These are phyloP conservation scores for Hyaloscypha hepaticicola DNA, from an alignment of 495 filamentous ascomycete genomes.

Conservation along the genomic window DNA sequence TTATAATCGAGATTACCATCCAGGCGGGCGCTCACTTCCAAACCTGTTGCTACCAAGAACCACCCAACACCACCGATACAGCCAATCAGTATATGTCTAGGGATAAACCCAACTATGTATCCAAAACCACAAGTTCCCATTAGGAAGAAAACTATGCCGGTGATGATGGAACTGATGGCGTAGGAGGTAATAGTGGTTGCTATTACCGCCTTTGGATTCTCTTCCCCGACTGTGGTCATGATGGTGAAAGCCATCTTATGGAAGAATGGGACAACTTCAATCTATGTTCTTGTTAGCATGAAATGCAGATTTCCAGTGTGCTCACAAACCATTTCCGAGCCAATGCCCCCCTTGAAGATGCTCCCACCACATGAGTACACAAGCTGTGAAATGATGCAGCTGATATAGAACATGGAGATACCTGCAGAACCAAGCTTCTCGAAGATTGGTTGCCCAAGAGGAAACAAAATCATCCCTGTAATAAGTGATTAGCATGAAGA, in stretches of 20 bases:
- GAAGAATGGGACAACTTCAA: slow-evolving; percentile 96
- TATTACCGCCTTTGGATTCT: slow-evolving; percentile 79
- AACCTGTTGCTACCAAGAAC: slow-evolving; percentile 85
- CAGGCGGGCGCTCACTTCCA: slow-evolving; percentile 91
- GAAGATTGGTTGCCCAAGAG: slow-evolving; percentile 82
- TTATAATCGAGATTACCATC: slow-evolving; percentile 81
- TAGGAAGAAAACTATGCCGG: slow-evolving; percentile 84
- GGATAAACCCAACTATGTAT: slow-evolving; percentile 93
- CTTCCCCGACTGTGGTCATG: slow-evolving; percentile 70
- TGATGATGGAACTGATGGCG: slow-evolving; percentile 86
- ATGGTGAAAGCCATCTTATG: slow-evolving; percentile 96
- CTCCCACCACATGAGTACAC: slow-evolving; percentile 86
- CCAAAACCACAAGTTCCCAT: slow-evolving; percentile 86
- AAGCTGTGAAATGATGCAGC: slow-evolving; percentile 90
- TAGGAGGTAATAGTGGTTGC: slow-evolving; percentile 92
- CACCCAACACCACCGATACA: slow-evolving; percentile 98
- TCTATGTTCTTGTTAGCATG: slow-evolving; percentile 36
- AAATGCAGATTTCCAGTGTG: slow-evolving; percentile 13
- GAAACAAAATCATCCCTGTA: slow-evolving; percentile 88
- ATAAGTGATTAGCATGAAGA: background rate
- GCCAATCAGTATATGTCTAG: slow-evolving; percentile 91
- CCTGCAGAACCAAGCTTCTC: slow-evolving; percentile 81
- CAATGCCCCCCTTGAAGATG: slow-evolving; percentile 87
- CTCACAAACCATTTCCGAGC: slow-evolving; percentile 80
- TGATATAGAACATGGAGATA: slow-evolving; percentile 98